phyloP scores from a whole-genome alignment of 2,329 filamentous ascomycete species.

The Colletotrichum orbiculare region DNA sequence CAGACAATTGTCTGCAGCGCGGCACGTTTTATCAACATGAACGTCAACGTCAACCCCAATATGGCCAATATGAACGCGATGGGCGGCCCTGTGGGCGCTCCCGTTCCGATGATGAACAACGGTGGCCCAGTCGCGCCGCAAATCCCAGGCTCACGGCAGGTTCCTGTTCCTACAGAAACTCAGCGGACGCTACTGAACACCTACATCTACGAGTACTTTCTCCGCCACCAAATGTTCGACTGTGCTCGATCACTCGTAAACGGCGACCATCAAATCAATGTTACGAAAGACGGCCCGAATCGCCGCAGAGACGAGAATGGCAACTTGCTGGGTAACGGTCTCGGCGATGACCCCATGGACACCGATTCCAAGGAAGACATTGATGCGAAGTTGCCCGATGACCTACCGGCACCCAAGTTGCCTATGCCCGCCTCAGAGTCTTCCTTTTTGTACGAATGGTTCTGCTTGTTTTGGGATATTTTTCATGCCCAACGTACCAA shows the following conservation, averaged over 20 bases:
- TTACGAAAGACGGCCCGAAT: conserved; percentile 76
- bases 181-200: conserved; percentile 77
- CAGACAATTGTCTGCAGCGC: conserved; percentile 53
- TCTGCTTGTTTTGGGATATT: conserved; percentile 97
- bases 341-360: conserved; percentile 81
- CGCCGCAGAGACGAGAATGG: conserved; percentile 75
- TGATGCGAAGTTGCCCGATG: conserved; percentile 79
- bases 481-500: conserved; percentile 84
- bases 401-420: conserved; percentile 80
- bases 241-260: conserved; percentile 80
- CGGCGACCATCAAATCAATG: conserved; percentile 73
- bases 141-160: conserved; percentile 40
- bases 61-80: conserved; percentile 78
- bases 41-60: conserved; percentile 66
- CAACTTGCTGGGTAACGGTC: conserved; percentile 74
- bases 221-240: conserved; percentile 86
- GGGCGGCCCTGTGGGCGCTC: conserved; percentile 73
- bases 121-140: conserved; percentile 51
- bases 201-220: conserved; percentile 92
- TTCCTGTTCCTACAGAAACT: conserved; percentile 46
- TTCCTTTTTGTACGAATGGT: conserved; percentile 97
- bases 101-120: conserved; percentile 76
- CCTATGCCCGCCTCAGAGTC: conserved; percentile 73
- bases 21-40: conserved; percentile 56
- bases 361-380: conserved; percentile 84